Conservation (phyloP, 805 yeast species). For the Wickerhamiella sergipiensis region DNA sequence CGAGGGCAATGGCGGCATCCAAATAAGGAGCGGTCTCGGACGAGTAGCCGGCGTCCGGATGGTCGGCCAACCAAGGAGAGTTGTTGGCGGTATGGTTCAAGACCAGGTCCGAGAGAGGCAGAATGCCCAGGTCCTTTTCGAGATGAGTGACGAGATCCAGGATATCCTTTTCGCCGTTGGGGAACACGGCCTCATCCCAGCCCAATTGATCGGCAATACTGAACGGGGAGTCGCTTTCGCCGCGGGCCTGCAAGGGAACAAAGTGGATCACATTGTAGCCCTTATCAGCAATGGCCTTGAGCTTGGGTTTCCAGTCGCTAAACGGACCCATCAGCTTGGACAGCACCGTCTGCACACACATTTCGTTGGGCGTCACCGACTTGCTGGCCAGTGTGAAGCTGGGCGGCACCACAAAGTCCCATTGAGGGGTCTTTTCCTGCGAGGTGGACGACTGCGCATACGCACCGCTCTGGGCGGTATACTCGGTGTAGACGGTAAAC, state of each 20-base stretch:
- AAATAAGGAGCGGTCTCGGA: conserved; percentile 81
- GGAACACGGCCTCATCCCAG: conserved; percentile 58
- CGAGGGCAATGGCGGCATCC: conserved; percentile 71
- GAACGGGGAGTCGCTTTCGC: conserved; percentile 85
- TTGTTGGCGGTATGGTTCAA: conserved; percentile 91
- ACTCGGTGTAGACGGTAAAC: conserved; percentile 58
- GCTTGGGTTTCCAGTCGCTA: conserved; percentile 51
- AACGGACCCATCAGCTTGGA: conserved; percentile 83
- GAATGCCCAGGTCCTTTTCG: conserved; percentile 42
- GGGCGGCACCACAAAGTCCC: conserved; percentile 66
- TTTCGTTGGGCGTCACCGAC: conserved; percentile 58
- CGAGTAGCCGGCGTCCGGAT: conserved; percentile 87
- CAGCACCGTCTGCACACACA: conserved; percentile 71
- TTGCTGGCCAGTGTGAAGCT: conserved; percentile 42
- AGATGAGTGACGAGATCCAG: conserved; percentile 33
- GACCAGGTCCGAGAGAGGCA: conserved; percentile 82
- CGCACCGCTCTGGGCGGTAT: conserved; percentile 24
- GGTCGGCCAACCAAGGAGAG: conserved; percentile 70
- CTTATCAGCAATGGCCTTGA: conserved; percentile 48
- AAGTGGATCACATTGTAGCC: conserved; percentile 94
- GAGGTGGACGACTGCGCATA: conserved; percentile 19
- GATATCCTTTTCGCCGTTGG: conserved; percentile 40
- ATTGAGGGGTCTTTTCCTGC: conserved; percentile 40
- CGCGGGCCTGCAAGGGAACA: conserved; percentile 84
- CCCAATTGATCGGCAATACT: conserved; percentile 74